Evolutionary conservation across 257 asterid genomes (phyloP).

Genomic region (Nicotiana attenuata): DNA sequence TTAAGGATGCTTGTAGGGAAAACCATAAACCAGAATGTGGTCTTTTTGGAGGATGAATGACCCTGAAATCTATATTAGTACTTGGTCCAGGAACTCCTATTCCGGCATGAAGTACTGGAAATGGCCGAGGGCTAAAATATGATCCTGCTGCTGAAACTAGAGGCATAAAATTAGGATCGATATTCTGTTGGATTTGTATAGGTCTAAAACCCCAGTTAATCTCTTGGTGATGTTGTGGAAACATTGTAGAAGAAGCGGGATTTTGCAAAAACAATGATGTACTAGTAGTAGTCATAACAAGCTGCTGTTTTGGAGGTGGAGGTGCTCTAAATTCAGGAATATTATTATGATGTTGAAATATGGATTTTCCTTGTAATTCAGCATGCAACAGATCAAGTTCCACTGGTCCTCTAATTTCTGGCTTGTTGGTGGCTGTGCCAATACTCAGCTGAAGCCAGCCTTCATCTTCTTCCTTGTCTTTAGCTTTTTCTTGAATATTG

Average conservation of each 20-base stretch:
- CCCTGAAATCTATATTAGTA: constrained; percentile 55
- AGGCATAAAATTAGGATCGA: constrained; percentile 15
- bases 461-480: background rate
- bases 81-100: constrained; percentile 18
- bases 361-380: constrained; percentile 17
- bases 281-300: background rate
- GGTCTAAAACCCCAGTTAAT: constrained; percentile 16
- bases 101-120: constrained; percentile 17
- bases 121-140: constrained; percentile 40
- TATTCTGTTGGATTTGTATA: constrained; percentile 41
- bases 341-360: constrained; percentile 5
- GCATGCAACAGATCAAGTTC: constrained; percentile 62
- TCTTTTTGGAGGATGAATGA: constrained; percentile 67
- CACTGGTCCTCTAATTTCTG: constrained; percentile 13
- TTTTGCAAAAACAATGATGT: constrained; percentile 32
- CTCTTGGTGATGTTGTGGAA: background rate
- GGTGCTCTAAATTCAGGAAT: background rate
- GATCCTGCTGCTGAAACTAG: constrained; percentile 25
- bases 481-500: background rate
- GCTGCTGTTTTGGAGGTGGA: constrained; percentile 10
- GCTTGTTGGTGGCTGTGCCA: constrained; percentile 25
- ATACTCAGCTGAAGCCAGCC: constrained; percentile 78
- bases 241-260: background rate
- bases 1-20: constrained; percentile 61
- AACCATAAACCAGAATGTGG: constrained; percentile 93